Percentiles rank a stretch among this genome's conserved stretches.
Conservation (phyloP, 805 yeast species). For the Yamadazyma ubonensis region DNA sequence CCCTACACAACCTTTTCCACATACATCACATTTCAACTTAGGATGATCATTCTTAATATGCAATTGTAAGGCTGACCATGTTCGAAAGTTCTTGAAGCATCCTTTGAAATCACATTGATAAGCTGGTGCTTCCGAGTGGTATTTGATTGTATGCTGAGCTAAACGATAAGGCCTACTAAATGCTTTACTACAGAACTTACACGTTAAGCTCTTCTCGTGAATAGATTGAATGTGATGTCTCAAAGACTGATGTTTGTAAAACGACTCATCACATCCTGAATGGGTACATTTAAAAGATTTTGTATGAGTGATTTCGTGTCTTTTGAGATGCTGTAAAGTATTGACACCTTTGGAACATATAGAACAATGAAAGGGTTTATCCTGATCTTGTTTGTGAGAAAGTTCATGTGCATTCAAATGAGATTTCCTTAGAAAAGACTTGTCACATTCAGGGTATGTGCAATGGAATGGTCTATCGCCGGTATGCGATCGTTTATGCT, state of each 20-base stretch:
- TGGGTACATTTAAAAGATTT: slow-evolving; percentile 58
- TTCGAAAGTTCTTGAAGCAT: slow-evolving; percentile 59
- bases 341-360: slow-evolving; percentile 81
- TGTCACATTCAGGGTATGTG: slow-evolving; percentile 52
- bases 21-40: slow-evolving; percentile 57
- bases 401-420: slow-evolving; percentile 74
- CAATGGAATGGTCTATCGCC: slow-evolving; percentile 77
- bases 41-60: slow-evolving; percentile 78
- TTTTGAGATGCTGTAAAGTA: slow-evolving; percentile 72
- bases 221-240: slow-evolving; percentile 65
- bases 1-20: slow-evolving; percentile 75
- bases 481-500: slow-evolving; percentile 77
- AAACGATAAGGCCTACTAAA: slow-evolving; percentile 67
- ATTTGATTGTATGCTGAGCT: slow-evolving; percentile 61
- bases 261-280: slow-evolving; percentile 63
- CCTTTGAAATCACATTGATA: slow-evolving; percentile 63
- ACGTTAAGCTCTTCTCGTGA: slow-evolving; percentile 57
- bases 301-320: slow-evolving; percentile 83
- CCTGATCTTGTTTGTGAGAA: slow-evolving; percentile 53
- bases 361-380: slow-evolving; percentile 71
- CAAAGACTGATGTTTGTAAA: slow-evolving; percentile 72
- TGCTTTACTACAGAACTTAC: slow-evolving; percentile 61
- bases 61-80: slow-evolving; percentile 70
- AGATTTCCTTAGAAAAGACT: slow-evolving; percentile 70
- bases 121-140: slow-evolving; percentile 56